These are phyloP conservation scores for Daldinia grandis DNA, from an alignment of 495 filamentous ascomycete species.

Conservation along the genomic window DNA sequence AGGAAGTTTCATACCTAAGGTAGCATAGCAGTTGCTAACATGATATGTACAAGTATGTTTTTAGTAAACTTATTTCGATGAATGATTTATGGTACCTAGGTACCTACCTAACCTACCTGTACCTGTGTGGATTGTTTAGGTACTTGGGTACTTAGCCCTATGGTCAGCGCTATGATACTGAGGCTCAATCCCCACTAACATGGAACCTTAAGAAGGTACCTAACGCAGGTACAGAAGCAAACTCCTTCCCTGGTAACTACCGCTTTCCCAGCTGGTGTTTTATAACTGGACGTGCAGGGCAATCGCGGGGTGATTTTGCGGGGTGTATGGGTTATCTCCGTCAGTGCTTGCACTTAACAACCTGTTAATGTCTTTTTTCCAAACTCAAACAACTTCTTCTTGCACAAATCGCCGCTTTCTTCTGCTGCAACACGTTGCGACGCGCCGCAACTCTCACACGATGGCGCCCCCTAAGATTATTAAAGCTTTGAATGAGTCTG, in stretches of 20 bases:
- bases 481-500: constrained; percentile 28
- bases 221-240: background rate
- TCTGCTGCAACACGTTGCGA: background rate
- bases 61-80: too few relatives aligned
- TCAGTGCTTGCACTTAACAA: background rate
- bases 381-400: constrained; percentile 1
- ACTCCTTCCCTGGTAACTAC: background rate
- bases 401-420: background rate
- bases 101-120: too few relatives aligned
- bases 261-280: background rate
- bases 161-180: background rate
- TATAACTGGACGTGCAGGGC: background rate
- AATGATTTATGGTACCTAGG: too few relatives aligned
- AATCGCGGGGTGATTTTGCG: background rate
- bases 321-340: background rate
- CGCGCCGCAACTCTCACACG: background rate
- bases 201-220: background rate
- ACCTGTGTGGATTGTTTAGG: background rate
- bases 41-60: too few relatives aligned
- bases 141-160: background rate
- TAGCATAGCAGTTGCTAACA: too few relatives aligned
- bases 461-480: constrained; percentile 20
- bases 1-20: too few relatives aligned
- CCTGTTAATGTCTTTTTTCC: background rate
- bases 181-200: constrained; percentile 4